These are phyloP conservation scores for Karstenula rhodostoma DNA, from an alignment of 2,329 filamentous ascomycete genomes.

Conservation along the genomic window DNA sequence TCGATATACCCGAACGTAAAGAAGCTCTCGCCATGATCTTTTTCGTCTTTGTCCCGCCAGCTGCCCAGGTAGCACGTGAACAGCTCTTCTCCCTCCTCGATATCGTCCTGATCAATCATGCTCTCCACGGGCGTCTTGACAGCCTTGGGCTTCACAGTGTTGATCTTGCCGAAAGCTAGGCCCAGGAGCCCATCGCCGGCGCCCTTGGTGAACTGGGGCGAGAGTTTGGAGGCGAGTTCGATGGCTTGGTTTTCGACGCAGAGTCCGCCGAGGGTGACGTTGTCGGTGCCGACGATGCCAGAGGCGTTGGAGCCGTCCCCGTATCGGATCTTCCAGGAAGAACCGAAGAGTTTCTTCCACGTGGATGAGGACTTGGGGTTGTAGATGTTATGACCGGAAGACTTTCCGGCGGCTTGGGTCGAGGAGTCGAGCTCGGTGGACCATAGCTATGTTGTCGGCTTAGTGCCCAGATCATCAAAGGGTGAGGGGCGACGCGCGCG, in stretches of 20 bases:
- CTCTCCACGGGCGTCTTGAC: constrained; percentile 73
- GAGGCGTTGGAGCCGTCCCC: constrained; percentile 73
- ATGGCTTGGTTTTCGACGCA: constrained; percentile 68
- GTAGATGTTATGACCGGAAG: constrained; percentile 63
- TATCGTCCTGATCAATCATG: constrained; percentile 68
- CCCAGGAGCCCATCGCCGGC: constrained; percentile 72
- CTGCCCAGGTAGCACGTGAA: constrained; percentile 72
- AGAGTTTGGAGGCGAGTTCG: constrained; percentile 69
- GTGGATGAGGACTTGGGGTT: constrained; percentile 68
- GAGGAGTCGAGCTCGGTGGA: constrained; percentile 62
- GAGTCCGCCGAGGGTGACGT: constrained; percentile 68
- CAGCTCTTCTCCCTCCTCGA: constrained; percentile 62
- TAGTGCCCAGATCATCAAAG: background rate
- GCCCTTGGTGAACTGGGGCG: constrained; percentile 63
- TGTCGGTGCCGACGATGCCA: constrained; percentile 71
- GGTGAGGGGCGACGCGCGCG: background rate
- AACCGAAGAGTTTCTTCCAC: constrained; percentile 59
- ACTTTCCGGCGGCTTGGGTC: constrained; percentile 42
- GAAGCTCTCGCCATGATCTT: constrained; percentile 62
- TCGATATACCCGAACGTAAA: constrained; percentile 80
- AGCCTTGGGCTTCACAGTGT: constrained; percentile 64
- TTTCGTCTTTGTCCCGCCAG: constrained; percentile 58
- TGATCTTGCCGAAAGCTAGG: constrained; percentile 70
- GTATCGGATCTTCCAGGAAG: constrained; percentile 72
- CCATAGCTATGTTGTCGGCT: constrained; percentile 65